Evolutionary conservation across 495 filamentous ascomycete species (phyloP), one percentile per base, ranked within the genome.

Genomic region (Glarea lozoyensis): DNA sequence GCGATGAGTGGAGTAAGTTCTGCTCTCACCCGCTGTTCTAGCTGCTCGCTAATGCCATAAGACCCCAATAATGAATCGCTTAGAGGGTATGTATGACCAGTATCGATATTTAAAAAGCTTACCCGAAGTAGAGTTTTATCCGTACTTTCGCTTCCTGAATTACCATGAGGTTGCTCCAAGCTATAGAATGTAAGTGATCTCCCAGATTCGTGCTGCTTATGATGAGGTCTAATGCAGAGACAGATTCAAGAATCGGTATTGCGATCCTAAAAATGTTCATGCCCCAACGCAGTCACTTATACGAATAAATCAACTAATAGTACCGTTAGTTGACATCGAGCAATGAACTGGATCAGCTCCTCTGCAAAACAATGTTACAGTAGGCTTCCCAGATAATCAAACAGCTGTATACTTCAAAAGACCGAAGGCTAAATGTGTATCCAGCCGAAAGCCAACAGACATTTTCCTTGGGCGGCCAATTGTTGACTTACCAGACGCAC

Each of bases 401-500:
- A n/a, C n/a, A n/a, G n/a, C n/a, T n/a, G n/a, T n/a, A n/a, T n/a
- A n/a, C n/a, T n/a, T n/a, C n/a, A n/a, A n/a, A n/a, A n/a, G n/a
- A n/a, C n/a, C n/a, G n/a, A n/a, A n/a, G n/a, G n/a, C n/a, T n/a
- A n/a, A n/a, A n/a, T n/a, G n/a, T 29, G n/a, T n/a, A 16, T 36
- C 4, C 35, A 60, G 73, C 0, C 60, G 75, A 1, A 75, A 67
- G 0, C 65, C 72, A 47, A 35, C 48, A 0, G 70, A 74, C 37
- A 53, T 53, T 0, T 54, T 82, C 9, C 68, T 83, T 38, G 61
- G 65, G 9, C 48, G 58, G 1, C 72, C 73, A 1, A 61, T 84
- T 2, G 36, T 84, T 1, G 60, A 65, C 2, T 59, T 83, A 0
- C 80, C 79, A 0, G 45, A 13, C 10, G 9, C 34, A 11, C 32